These are phyloP conservation scores for Moesziomyces globuligerus DNA, from an alignment of 1,284 basidiomycete species.

Conservation along the genomic window DNA sequence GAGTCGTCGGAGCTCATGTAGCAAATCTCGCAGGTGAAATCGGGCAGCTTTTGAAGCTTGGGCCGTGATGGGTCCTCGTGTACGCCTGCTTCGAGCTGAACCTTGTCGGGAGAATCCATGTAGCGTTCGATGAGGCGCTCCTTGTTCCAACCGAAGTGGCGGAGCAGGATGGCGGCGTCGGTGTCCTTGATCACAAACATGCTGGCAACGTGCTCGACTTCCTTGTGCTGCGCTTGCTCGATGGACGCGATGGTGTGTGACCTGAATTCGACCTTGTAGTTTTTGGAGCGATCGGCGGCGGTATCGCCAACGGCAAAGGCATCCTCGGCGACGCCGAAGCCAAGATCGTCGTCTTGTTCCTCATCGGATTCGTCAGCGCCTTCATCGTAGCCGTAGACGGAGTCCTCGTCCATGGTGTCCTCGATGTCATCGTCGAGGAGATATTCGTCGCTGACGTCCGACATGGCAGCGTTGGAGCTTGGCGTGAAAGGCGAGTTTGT, in stretches of 20 bases:
- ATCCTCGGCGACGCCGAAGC: slow-evolving; percentile 47
- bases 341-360: slow-evolving; percentile 44
- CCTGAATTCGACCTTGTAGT: slow-evolving; percentile 62
- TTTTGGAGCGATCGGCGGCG: slow-evolving; percentile 51
- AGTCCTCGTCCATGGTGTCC: slow-evolving; percentile 64
- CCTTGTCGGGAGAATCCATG: slow-evolving; percentile 63
- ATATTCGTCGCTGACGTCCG: slow-evolving; percentile 49
- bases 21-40: slow-evolving; percentile 65
- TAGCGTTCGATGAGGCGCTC: slow-evolving; percentile 77
- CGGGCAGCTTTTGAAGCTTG: slow-evolving; percentile 36
- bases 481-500: no score
- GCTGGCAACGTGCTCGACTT: slow-evolving; percentile 62
- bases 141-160: slow-evolving; percentile 92
- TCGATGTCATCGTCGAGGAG: slow-evolving; percentile 52
- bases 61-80: slow-evolving; percentile 52
- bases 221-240: slow-evolving; percentile 56
- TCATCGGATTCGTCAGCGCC: slow-evolving; percentile 29
- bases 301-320: slow-evolving; percentile 44
- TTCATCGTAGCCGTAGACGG: slow-evolving; percentile 50
- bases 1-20: slow-evolving; percentile 56
- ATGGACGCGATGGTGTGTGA: slow-evolving; percentile 49
- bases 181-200: slow-evolving; percentile 64
- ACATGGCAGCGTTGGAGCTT: slow-evolving; percentile 16
- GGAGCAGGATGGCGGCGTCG: slow-evolving; percentile 80
- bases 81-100: slow-evolving; percentile 62